Percentiles rank a stretch among this genome's conserved stretches.
These are phyloP conservation scores for Penicillium sp. DNA, from an alignment of 2,329 filamentous ascomycete species.

Conservation along the genomic window DNA sequence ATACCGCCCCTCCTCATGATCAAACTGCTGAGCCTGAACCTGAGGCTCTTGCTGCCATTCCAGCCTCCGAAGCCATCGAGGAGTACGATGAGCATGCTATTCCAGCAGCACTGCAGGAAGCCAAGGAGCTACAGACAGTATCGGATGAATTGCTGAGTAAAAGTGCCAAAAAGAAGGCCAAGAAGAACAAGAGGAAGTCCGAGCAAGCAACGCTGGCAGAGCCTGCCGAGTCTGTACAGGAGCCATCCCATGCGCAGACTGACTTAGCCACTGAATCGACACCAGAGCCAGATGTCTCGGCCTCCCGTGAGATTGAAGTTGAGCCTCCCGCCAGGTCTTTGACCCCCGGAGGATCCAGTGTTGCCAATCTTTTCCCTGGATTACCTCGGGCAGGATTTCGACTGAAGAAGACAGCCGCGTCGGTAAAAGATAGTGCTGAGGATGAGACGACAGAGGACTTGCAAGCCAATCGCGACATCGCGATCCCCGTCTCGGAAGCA, in stretches of 20 bases:
- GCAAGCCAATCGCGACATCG: slow-evolving; percentile 46
- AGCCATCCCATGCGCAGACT: slow-evolving; percentile 11
- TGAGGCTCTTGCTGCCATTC: slow-evolving; percentile 21
- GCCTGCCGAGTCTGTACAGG: slow-evolving; percentile 2
- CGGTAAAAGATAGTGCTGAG: slow-evolving; percentile 42
- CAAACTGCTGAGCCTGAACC: slow-evolving; percentile 25
- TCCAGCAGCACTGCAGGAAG: slow-evolving; percentile 24
- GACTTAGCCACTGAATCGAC: slow-evolving; percentile 5
- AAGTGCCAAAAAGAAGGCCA: slow-evolving; percentile 28
- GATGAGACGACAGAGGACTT: slow-evolving; percentile 36
- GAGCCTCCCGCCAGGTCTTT: slow-evolving; percentile 19
- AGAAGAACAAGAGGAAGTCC: slow-evolving; percentile 33
- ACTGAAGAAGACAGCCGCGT: slow-evolving; percentile 22
- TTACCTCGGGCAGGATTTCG: slow-evolving; percentile 36
- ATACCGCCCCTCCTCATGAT: slow-evolving; percentile 24
- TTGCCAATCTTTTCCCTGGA: slow-evolving; percentile 38
- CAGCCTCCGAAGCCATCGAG: slow-evolving; percentile 24
- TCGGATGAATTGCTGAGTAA: slow-evolving; percentile 25
- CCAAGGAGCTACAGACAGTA: slow-evolving; percentile 2
- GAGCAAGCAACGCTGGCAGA: slow-evolving; percentile 16
- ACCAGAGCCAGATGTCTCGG: slow-evolving; percentile 8
- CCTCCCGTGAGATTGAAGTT: slow-evolving; percentile 21
- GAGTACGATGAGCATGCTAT: slow-evolving; percentile 30
- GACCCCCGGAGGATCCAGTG: slow-evolving; percentile 27
- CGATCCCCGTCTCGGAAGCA: slow-evolving; percentile 48